Evolutionary conservation across 139 green algal species (phyloP), one percentile per base, ranked within the genome.

Genomic region (Dunaliella primolecta): DNA sequence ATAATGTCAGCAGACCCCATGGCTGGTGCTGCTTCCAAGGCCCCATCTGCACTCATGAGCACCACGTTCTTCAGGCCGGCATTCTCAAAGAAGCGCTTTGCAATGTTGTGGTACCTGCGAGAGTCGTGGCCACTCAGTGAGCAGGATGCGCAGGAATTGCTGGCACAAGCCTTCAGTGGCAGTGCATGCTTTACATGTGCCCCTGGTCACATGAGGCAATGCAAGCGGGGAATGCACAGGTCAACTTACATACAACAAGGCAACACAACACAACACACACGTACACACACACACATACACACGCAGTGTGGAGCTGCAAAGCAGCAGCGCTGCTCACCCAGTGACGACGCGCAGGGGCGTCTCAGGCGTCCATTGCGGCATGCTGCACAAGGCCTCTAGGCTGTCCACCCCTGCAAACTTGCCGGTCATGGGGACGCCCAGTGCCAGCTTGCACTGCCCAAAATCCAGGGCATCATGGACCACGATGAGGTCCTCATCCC

Each of bases 1-100:
- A 99, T 99, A 81, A 98, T 98, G 91, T 99, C 97, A 30, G 97
- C 97, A 35, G 88, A 95, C 71, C 97, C 97, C 97, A 99, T 99
- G 36, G 95, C 94, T 2, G 97, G 97, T 1, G 96, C 96, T 3
- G 97, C 97, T 88, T 99, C 97, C 82, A 99, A 90, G 25, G 97
- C 97, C 1, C 97, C 95, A 82, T 98, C 95, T 11, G 94, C 95
- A 33, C 86, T 93, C 34, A 98, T 87, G 85, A 98, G 87, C 37
- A 91, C 90, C 20, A 99, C 93, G 89, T 99, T 90, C 86, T 87
- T 86, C 76, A 99, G 97, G 83, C 94, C 95, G 2, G 93, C 82
- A 84, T 97, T 74, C 0, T 86, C 86, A 84, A 99, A 98, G 89
- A 95, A 99, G 80, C 88, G 88, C 31, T 78, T 82, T 0, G 90